These are phyloP conservation scores for Neotropicomus parvogracilis DNA, from an alignment of 1,284 basidiomycete species.

Conservation along the genomic window DNA sequence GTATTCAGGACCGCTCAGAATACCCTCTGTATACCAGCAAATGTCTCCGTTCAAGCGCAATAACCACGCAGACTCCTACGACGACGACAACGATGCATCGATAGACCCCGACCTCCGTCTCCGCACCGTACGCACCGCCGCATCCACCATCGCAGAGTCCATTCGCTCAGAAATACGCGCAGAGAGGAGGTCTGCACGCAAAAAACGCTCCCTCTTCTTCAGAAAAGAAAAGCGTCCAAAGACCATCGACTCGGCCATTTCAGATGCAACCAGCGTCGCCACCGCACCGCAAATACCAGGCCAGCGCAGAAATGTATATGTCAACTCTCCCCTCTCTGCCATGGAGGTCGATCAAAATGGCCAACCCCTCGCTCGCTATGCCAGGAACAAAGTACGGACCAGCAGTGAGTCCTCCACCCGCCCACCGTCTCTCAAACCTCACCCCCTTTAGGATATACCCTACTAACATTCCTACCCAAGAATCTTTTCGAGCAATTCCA, in stretches of 20 bases:
- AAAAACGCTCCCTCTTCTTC: conserved; percentile 60
- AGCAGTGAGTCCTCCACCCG: conserved; percentile 60
- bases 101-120: conserved; percentile 85
- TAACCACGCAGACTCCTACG: conserved; percentile 28
- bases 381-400: conserved; percentile 92
- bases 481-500: conserved; percentile 91
- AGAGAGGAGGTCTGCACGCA: conserved; percentile 54
- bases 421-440: conserved; percentile 6
- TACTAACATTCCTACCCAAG: conserved; percentile 91
- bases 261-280: conserved; percentile 13
- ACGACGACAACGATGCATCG: conserved; percentile 47
- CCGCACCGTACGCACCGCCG: conserved; percentile 84
- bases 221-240: conserved; percentile 46
- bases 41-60: conserved; percentile 35
- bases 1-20: neutral
- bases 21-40: conserved; percentile 7
- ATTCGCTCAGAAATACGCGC: conserved; percentile 74
- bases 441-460: conserved; percentile 68
- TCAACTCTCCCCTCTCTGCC: conserved; percentile 67
- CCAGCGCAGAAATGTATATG: conserved; percentile 71
- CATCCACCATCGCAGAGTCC: conserved; percentile 84
- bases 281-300: conserved; percentile 42
- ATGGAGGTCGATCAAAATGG: conserved; percentile 68
- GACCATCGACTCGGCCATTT: conserved; percentile 30
- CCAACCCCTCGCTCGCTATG: conserved; percentile 77